Evolutionary conservation across 2,329 filamentous ascomycete species (phyloP).

Genomic region (Zopfia rhizophila): DNA sequence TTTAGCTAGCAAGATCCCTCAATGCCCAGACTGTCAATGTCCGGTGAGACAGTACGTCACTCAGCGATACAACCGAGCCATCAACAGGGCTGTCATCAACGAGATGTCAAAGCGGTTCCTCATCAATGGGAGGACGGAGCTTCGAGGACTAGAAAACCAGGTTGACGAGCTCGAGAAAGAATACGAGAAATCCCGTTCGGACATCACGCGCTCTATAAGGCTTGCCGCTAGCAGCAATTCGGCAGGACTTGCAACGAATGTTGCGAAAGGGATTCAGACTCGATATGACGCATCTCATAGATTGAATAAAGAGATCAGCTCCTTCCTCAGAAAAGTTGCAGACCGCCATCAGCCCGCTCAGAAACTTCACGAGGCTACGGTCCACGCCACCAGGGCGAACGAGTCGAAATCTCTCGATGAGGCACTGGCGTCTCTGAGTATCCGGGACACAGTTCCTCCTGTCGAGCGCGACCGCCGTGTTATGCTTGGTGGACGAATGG

Average conservation of each 20-base stretch:
- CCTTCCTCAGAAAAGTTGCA: constrained; percentile 30
- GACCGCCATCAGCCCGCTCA: constrained; percentile 50
- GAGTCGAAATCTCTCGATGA: constrained; percentile 25
- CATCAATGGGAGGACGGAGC: constrained; percentile 36
- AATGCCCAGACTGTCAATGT: constrained; percentile 46
- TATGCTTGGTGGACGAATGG: constrained; percentile 34
- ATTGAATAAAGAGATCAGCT: constrained; percentile 29
- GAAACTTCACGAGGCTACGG: constrained; percentile 52
- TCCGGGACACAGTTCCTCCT: constrained; percentile 27
- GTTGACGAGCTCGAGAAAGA: constrained; percentile 27
- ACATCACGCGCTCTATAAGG: constrained; percentile 1
- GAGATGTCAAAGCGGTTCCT: constrained; percentile 52
- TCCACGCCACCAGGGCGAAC: constrained; percentile 29
- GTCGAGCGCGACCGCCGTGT: constrained; percentile 43
- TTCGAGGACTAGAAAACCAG: constrained; percentile 33
- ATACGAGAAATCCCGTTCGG: constrained; percentile 26
- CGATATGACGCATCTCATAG: constrained; percentile 23
- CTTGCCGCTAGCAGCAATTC: neutral
- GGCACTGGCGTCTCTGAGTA: constrained; percentile 25
- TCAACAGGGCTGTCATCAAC: constrained; percentile 52
- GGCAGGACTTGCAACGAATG: neutral
- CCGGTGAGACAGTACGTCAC: constrained; percentile 47
- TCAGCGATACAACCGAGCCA: constrained; percentile 50
- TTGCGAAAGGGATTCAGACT: constrained; percentile 11
- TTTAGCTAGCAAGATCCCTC: constrained; percentile 36